Conservation (phyloP, 202 grass and related monocot species). For the Panicum hallii region DNA sequence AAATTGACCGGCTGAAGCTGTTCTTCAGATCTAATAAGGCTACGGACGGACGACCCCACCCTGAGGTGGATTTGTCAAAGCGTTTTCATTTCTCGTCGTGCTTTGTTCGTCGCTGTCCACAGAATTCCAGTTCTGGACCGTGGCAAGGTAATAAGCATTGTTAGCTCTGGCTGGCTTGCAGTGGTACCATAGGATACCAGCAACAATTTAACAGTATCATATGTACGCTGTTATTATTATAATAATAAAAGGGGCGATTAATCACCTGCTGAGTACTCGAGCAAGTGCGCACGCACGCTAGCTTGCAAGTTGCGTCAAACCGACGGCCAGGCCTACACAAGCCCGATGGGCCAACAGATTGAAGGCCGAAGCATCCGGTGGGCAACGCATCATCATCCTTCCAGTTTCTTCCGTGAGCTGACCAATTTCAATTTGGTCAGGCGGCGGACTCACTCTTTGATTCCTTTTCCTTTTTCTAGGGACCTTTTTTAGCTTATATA, state of each 20-base stretch:
- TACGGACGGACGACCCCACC: background rate
- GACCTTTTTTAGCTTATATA: background rate
- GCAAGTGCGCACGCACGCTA: background rate
- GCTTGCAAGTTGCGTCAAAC: constrained; percentile 42
- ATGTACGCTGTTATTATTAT: too few species aligned
- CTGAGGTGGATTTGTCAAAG: background rate
- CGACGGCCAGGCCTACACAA: background rate
- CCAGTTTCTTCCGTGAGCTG: constrained; percentile 23
- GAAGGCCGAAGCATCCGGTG: constrained; percentile 28
- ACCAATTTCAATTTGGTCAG: constrained; percentile 15
- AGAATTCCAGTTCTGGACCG: background rate
- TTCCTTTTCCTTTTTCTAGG: background rate
- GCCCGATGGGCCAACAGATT: constrained; percentile 3
- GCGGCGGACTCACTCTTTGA: background rate
- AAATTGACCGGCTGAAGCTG: background rate
- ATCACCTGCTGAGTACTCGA: background rate
- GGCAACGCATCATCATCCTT: background rate
- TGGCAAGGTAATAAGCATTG: too few species aligned
- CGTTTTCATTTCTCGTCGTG: background rate
- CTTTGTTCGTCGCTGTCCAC: too few species aligned
- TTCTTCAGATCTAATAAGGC: background rate
- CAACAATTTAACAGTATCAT: too few species aligned
- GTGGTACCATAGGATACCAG: too few species aligned
- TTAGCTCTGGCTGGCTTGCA: too few species aligned
- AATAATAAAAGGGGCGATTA: too few species aligned